phyloP scores from a whole-genome alignment of 2,329 filamentous ascomycete genomes.

The Penicillium freii region DNA sequence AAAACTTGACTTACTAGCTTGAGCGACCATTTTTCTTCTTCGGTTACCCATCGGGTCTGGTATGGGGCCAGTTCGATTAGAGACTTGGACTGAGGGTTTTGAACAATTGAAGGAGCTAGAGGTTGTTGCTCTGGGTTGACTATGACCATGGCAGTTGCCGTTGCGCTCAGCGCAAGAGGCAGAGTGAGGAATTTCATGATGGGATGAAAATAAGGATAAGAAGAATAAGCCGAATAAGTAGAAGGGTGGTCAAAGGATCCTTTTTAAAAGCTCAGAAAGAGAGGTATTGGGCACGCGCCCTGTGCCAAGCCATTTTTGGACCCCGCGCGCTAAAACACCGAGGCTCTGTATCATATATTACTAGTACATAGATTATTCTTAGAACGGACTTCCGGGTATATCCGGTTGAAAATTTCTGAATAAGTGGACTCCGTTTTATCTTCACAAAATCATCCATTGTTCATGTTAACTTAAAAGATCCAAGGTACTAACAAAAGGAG shows the following conservation, averaged over 20 bases:
- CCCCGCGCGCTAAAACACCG: slow-evolving; percentile 20
- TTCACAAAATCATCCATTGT: not conserved
- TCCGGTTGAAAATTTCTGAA: not conserved
- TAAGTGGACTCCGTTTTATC: not conserved
- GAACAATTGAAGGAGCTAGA: slow-evolving; percentile 25
- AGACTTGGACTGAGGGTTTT: slow-evolving; percentile 49
- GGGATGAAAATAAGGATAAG: not conserved
- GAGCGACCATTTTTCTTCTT: slow-evolving; percentile 92
- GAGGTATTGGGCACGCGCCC: slow-evolving; percentile 18
- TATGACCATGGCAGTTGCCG: slow-evolving; percentile 34
- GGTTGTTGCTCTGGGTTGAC: slow-evolving; percentile 34
- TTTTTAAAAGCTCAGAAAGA: slow-evolving; percentile 15
- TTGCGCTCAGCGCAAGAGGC: slow-evolving; percentile 37
- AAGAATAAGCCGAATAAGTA: not conserved
- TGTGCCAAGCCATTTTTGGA: slow-evolving; percentile 23
- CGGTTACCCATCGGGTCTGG: slow-evolving; percentile 80
- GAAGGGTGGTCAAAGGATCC: not conserved
- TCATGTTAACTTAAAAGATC: not conserved
- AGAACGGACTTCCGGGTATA: not conserved
- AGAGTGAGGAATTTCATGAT: slow-evolving; percentile 40
- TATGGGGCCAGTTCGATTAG: slow-evolving; percentile 83
- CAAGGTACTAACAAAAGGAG: not conserved
- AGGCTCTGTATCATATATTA: slow-evolving; percentile 5
- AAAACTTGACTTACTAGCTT: slow-evolving; percentile 61
- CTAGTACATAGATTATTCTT: not conserved